A percentile compares a stretch with the other conserved stretches of the same genome.
Conservation (phyloP, 2,329 filamentous ascomycete species). For the Sporothrix brasiliensis region DNA sequence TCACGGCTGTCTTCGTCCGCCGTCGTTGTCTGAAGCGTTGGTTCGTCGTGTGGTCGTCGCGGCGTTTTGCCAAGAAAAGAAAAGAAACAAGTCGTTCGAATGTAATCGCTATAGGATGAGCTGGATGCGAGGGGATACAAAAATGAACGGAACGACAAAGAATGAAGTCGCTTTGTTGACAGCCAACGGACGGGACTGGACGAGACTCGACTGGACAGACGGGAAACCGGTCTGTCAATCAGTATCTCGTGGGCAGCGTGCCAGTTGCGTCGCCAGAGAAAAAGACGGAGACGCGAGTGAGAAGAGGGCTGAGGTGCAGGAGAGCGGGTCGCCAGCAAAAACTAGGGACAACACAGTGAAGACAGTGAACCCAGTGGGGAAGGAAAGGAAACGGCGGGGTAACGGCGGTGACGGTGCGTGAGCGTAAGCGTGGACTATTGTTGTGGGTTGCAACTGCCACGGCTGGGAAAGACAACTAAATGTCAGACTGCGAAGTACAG, state of each 20-base stretch:
- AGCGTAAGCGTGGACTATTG: no score
- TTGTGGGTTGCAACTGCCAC: conserved; percentile 7
- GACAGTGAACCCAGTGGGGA: conserved; percentile 23
- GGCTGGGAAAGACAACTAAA: not conserved
- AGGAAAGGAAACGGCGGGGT: conserved; percentile 26
- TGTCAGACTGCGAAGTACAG: no score
- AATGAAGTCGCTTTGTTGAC: not conserved
- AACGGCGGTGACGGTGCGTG: conserved; percentile 14
- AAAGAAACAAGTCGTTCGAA: not conserved
- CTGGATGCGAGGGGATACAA: not conserved
- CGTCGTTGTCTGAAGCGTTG: not conserved
- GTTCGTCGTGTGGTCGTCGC: not conserved
- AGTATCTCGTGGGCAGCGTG: conserved; percentile 18
- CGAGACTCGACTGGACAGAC: conserved; percentile 13
- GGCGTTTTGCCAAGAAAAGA: not conserved
- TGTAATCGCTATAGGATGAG: not conserved
- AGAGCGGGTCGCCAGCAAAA: conserved; percentile 3
- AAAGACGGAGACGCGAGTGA: not conserved
- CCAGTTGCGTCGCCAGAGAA: conserved; percentile 3
- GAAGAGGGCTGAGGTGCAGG: conserved; percentile 20
- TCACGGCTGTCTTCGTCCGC: not conserved
- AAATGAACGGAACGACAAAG: not conserved
- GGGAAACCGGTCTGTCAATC: not conserved
- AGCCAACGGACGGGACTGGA: not conserved
- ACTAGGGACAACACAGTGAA: not conserved